Percentiles rank a stretch among this genome's conserved stretches.
These are phyloP conservation scores for Rhodosporidiobolus sp. DNA, from an alignment of 768 basidiomycete genomes.

Conservation along the genomic window DNA sequence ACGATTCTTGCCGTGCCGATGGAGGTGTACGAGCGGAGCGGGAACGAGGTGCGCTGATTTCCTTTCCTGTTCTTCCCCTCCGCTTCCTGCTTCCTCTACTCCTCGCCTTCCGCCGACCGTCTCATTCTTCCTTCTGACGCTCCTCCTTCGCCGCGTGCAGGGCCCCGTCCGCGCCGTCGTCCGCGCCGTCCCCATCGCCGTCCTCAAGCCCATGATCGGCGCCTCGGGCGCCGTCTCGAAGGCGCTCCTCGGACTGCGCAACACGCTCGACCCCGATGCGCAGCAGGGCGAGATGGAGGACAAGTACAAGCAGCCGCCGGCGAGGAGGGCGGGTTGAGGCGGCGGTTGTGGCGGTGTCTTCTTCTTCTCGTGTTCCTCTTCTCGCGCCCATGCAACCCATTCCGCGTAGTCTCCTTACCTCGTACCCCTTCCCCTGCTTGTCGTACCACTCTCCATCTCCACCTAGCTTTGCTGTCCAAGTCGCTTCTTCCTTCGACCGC, in stretches of 20 bases:
- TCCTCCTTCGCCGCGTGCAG: conserved; percentile 55
- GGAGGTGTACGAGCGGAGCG: conserved; percentile 95
- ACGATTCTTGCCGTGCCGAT: conserved; percentile 98
- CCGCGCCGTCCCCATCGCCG: conserved; percentile 94
- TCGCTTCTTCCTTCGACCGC: too few species aligned
- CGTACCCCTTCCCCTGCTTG: background rate
- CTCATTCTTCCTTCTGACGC: conserved; percentile 2
- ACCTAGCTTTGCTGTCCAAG: background rate
- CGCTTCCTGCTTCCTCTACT: conserved; percentile 12
- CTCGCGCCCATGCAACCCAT: background rate
- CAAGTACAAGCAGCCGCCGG: conserved; percentile 73
- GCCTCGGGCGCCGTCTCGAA: conserved; percentile 95
- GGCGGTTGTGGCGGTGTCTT: background rate
- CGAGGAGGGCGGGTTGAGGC: background rate
- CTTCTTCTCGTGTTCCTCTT: background rate
- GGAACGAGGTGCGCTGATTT: conserved; percentile 67
- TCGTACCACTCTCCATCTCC: background rate
- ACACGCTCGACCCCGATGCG: conserved; percentile 81
- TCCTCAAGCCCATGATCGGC: conserved; percentile 96
- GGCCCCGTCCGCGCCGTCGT: conserved; percentile 90
- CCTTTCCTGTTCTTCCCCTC: conserved; percentile 5
- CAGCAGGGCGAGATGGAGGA: conserved; percentile 73
- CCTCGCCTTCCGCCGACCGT: background rate
- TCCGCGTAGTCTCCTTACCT: too few species aligned
- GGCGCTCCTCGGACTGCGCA: conserved; percentile 87